phyloP scores from a whole-genome alignment of 1,284 basidiomycete genomes.

The Rhodotorula mucilaginosa region DNA sequence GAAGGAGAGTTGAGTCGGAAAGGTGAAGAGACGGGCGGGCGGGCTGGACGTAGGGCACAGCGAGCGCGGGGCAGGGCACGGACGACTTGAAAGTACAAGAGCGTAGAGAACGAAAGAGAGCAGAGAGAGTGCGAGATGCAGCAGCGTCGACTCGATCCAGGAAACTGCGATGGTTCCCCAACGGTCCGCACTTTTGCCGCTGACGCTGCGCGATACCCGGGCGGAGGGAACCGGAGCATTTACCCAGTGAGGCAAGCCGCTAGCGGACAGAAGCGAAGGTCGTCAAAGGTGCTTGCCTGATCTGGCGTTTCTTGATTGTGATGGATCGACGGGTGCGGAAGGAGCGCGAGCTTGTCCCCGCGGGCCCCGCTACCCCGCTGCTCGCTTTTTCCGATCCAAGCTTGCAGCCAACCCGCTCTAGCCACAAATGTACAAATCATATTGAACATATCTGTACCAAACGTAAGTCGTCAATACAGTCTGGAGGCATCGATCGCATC shows the following conservation, averaged over 20 bases:
- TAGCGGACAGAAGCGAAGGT: background rate
- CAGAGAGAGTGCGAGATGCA: background rate
- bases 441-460: too few relatives aligned
- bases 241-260: background rate
- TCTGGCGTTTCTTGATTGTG: background rate
- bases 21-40: background rate
- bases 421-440: too few relatives aligned
- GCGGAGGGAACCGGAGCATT: background rate
- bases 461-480: too few relatives aligned
- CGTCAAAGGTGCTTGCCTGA: background rate
- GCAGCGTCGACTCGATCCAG: background rate
- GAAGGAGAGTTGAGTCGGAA: background rate
- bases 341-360: background rate
- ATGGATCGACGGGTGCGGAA: background rate
- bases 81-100: background rate
- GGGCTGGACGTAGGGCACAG: background rate
- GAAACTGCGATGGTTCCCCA: background rate
- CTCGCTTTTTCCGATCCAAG: background rate
- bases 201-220: background rate
- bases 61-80: background rate
- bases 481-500: too few relatives aligned
- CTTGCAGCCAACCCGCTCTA: too few relatives aligned
- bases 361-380: background rate
- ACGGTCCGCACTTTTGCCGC: background rate
- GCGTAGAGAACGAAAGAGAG: background rate